A percentile compares a stretch with the other conserved stretches of the same genome.
phyloP scores from a whole-genome alignment of 768 basidiomycete species.

The Cyclocybe aegerita region DNA sequence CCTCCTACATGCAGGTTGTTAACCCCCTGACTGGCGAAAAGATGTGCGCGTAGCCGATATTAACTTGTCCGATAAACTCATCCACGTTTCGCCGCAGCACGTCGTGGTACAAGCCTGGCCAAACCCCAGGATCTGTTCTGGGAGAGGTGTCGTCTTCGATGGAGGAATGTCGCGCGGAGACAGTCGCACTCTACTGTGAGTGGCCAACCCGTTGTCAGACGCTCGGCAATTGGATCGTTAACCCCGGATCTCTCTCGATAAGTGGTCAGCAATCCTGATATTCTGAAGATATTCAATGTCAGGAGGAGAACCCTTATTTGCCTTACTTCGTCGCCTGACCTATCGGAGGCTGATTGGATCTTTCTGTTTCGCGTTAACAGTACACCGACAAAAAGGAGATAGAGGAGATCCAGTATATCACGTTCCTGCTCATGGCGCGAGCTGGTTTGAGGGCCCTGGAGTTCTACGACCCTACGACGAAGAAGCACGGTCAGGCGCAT shows the following conservation, averaged over 20 bases:
- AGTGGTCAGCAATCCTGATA: constrained; percentile 77
- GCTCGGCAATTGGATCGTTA: constrained; percentile 4
- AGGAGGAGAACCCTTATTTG: constrained; percentile 17
- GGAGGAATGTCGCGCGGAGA: constrained; percentile 93
- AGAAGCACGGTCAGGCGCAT: constrained; percentile 87
- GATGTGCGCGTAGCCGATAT: constrained; percentile 44
- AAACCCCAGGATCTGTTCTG: constrained; percentile 78
- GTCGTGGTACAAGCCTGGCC: constrained; percentile 88
- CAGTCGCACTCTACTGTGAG: constrained; percentile 79
- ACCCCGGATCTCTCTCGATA: constrained; percentile 5
- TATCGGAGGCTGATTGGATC: background rate
- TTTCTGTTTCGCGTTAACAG: constrained; percentile 29
- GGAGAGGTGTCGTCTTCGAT: constrained; percentile 89
- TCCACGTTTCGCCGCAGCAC: constrained; percentile 39
- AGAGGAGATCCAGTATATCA: constrained; percentile 78
- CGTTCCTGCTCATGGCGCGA: constrained; percentile 86
- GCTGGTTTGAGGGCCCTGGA: constrained; percentile 78
- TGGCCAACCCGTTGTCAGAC: constrained; percentile 4
- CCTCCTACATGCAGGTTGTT: constrained; percentile 48
- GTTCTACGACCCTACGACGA: constrained; percentile 76
- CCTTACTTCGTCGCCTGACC: background rate
- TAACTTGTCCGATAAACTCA: background rate
- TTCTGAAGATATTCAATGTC: constrained; percentile 80
- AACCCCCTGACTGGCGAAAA: constrained; percentile 80
- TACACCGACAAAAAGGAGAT: constrained; percentile 67